These are phyloP conservation scores for Macaranga tanarius DNA, from an alignment of 441 rosid genomes.

Conservation along the genomic window DNA sequence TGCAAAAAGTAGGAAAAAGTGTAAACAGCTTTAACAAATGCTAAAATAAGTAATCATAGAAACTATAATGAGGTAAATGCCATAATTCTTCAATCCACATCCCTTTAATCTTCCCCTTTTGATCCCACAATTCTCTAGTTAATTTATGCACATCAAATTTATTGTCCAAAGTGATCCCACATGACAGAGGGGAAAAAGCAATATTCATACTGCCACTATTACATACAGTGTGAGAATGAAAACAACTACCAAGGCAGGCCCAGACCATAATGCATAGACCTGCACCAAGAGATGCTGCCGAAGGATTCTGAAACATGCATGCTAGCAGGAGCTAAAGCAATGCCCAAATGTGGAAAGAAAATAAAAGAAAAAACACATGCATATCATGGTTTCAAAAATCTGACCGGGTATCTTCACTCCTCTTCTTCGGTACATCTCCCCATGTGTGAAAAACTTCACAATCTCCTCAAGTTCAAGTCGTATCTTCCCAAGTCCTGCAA, in stretches of 20 bases:
- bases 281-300: neutral
- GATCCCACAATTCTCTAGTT: neutral
- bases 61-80: neutral
- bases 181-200: neutral
- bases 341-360: constrained; percentile 9
- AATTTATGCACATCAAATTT: neutral
- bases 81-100: neutral
- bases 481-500: constrained; percentile 98
- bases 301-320: constrained; percentile 2
- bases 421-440: constrained; percentile 91
- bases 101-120: constrained; percentile 1
- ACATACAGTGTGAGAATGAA: neutral
- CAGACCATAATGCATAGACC: neutral
- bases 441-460: constrained; percentile 94
- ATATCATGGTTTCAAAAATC: constrained; percentile 25
- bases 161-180: constrained; percentile 1
- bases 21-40: constrained; percentile 6
- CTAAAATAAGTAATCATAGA: neutral
- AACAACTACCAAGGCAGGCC: neutral
- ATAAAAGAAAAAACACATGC: neutral
- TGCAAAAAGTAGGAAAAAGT: constrained; percentile 5
- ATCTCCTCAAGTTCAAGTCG: constrained; percentile 96
- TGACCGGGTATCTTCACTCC: constrained; percentile 91
- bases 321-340: constrained; percentile 14
- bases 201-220: neutral